Conservation (phyloP, 106 monocot species). For the Narthecium ossifragum region DNA sequence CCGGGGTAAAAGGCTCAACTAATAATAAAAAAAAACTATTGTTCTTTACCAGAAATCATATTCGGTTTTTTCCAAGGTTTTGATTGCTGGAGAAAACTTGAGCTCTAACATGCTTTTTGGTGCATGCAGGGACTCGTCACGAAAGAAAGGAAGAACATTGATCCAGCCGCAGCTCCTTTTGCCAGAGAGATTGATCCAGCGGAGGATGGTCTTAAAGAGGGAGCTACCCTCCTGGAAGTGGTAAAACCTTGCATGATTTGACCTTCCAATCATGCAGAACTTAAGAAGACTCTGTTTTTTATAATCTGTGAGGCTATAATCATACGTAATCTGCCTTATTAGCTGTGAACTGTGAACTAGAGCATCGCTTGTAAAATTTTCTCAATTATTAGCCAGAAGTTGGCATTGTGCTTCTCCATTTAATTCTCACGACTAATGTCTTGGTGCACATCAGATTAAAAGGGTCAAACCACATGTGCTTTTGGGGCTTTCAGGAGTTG, state of each 20-base stretch:
- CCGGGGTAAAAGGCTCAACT: too few relatives aligned
- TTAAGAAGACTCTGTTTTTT: too few relatives aligned
- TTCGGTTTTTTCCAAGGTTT: neutral
- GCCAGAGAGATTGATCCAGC: constrained; percentile 65
- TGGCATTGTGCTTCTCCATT: too few relatives aligned
- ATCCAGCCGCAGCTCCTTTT: constrained; percentile 77
- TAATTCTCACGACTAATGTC: too few relatives aligned
- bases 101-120: neutral
- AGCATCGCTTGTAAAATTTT: too few relatives aligned
- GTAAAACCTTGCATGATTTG: constrained; percentile 31
- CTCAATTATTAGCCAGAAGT: too few relatives aligned
- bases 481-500: constrained; percentile 96
- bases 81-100: neutral
- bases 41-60: too few relatives aligned
- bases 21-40: too few relatives aligned
- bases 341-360: too few relatives aligned
- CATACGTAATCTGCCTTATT: too few relatives aligned
- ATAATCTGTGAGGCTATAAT: too few relatives aligned
- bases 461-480: constrained; percentile 96
- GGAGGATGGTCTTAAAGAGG: constrained; percentile 74
- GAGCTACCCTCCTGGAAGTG: constrained; percentile 90
- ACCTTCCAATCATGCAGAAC: too few relatives aligned
- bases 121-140: constrained; percentile 79
- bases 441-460: constrained; percentile 67
- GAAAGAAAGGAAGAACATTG: constrained; percentile 57